Conservation (phyloP, 768 basidiomycete species). For the Dacryopinax spathularia region DNA sequence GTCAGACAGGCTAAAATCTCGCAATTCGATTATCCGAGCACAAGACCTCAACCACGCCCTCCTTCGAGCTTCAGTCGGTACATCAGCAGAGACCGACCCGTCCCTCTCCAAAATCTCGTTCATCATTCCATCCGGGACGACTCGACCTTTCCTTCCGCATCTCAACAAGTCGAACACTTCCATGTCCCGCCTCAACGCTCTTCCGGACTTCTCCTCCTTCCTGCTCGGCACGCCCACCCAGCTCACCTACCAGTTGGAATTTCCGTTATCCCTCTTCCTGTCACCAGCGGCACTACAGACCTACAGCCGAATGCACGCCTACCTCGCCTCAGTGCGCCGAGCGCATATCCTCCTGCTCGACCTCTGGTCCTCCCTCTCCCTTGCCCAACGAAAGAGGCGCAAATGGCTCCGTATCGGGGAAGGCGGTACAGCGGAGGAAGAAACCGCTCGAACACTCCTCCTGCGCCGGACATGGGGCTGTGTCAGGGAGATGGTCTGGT, state of each 20-base stretch:
- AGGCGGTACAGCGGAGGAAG: conserved; percentile 64
- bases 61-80: conserved; percentile 76
- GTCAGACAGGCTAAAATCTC: conserved; percentile 55
- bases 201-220: conserved; percentile 20
- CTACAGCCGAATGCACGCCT: conserved; percentile 67
- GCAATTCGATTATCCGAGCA: conserved; percentile 65
- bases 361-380: conserved; percentile 76
- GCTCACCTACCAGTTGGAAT: conserved; percentile 56
- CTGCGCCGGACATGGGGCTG: conserved; percentile 76
- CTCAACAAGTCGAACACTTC: conserved; percentile 21
- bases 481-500: conserved; percentile 82
- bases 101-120: conserved; percentile 59
- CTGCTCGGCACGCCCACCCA: conserved; percentile 66
- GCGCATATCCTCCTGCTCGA: conserved; percentile 65
- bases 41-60: conserved; percentile 80
- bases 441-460: conserved; percentile 46
- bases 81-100: conserved; percentile 76
- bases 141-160: conserved; percentile 70
- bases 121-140: conserved; percentile 62
- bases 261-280: conserved; percentile 85
- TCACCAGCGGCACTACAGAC: conserved; percentile 55
- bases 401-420: conserved; percentile 80
- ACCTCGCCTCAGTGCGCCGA: conserved; percentile 69
- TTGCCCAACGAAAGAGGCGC: conserved; percentile 67
- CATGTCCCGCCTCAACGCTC: background rate